Base-by-base conservation (phyloP, 257 asterid species). In the Petunia secreta region DNA sequence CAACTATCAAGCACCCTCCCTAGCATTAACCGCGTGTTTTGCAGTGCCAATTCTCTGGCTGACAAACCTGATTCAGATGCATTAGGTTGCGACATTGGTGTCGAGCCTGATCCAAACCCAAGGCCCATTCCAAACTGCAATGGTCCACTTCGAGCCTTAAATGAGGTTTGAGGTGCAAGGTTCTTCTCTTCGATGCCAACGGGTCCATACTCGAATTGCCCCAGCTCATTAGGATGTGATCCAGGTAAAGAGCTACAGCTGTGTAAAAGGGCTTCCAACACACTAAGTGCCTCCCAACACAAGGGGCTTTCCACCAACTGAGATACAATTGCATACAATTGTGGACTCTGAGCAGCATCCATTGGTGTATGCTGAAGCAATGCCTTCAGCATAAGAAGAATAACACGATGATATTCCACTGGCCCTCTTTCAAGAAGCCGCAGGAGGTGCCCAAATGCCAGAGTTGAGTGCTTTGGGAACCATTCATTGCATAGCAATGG, bases 271-370 rank as follows among this genome's bases (percentile, higher is more conserved):
- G 99, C 99, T 88, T 96, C 99, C 39, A 96, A 88, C 75, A 96
- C 99, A 79, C 98, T 92, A 8, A 94, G 96, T 73, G 99, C 99
- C 87, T 96, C 99, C 98, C 95, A 94, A 89, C 98, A 92, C 69
- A 96, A 83, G 10, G 99, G 92, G 78, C 99, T 96, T 85, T 96
- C 99, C 15, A 96, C 98, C 58, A 96, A 91, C 83, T 92, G 99
- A 48, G 99, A 96, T 48, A 96, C 99, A 6, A 96, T 89, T 14
- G 98, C 98, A 68, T 92, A 96, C 97, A 96, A 92, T 69, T 96
- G 99, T 15, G 99, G 99, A 75, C 98, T 94, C 89, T 94, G 99
- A 63, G 98, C 90, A 0, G 99, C 93, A 79, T 96, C 98, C 83
- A 94, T 96, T 5, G 98, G 94, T 16, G 99, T 96, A 80, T 94